Evolutionary conservation across 2,329 filamentous ascomycete species (phyloP).

Genomic region (Paraphoma sp.): DNA sequence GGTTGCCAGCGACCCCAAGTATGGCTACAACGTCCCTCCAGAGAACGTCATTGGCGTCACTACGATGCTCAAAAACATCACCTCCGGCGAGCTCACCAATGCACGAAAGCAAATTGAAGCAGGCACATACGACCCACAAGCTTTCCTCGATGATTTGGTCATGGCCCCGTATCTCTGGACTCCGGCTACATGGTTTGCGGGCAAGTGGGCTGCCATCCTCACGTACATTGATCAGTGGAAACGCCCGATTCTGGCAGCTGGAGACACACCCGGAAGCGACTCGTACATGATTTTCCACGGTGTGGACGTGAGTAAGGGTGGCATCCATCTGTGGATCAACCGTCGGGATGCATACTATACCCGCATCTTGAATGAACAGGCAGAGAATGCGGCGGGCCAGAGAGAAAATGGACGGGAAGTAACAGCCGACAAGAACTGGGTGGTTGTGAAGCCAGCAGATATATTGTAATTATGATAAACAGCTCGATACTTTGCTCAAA

Average conservation of each 20-base stretch:
- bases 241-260: conserved; percentile 33
- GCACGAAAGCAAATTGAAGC: conserved; percentile 34
- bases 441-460: conserved; percentile 35
- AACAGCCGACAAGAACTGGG: conserved; percentile 40
- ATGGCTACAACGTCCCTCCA: conserved; percentile 39
- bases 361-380: conserved; percentile 28
- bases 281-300: conserved; percentile 42
- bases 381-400: conserved; percentile 29
- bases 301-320: conserved; percentile 35
- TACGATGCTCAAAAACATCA: conserved; percentile 34
- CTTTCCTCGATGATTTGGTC: conserved; percentile 30
- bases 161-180: conserved; percentile 38
- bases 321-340: conserved; percentile 40
- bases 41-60: conserved; percentile 41
- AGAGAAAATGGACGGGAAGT: conserved; percentile 35
- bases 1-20: conserved; percentile 40
- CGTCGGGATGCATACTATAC: conserved; percentile 26
- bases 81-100: conserved; percentile 34
- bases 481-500: neutral
- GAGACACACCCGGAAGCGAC: conserved; percentile 39
- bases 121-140: conserved; percentile 31
- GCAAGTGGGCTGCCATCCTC: conserved; percentile 39
- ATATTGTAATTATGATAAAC: conserved; percentile 20
- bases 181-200: conserved; percentile 39
- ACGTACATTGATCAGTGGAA: conserved; percentile 42